A percentile compares a stretch with the other conserved stretches of the same genome.
Conservation (phyloP, 2,329 filamentous ascomycete species). For the Diaporthe eres region DNA sequence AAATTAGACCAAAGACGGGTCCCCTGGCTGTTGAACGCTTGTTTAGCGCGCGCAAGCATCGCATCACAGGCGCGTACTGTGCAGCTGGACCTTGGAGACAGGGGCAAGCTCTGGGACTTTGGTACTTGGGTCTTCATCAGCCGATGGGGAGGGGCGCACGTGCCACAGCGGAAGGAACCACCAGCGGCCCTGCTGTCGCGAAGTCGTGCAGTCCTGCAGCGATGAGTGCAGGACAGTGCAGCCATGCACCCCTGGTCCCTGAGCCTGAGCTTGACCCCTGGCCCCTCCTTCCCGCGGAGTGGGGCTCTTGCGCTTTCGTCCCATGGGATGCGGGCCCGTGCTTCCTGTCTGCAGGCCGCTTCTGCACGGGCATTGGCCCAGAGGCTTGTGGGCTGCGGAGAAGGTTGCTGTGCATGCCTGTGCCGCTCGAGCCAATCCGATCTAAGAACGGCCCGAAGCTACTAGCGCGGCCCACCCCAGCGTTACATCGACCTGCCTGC, state of each 20-base stretch:
- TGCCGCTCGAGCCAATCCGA: constrained; percentile 39
- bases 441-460: constrained; percentile 39
- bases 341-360: constrained; percentile 39
- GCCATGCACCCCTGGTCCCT: constrained; percentile 25
- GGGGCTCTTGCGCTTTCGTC: constrained; percentile 25
- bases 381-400: constrained; percentile 31
- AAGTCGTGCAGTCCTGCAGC: neutral
- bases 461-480: constrained; percentile 31
- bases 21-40: constrained; percentile 5
- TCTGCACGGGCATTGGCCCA: constrained; percentile 35
- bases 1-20: constrained; percentile 33
- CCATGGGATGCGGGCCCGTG: constrained; percentile 29
- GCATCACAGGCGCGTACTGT: constrained; percentile 29
- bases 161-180: constrained; percentile 11
- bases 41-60: constrained; percentile 30
- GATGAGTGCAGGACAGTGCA: neutral
- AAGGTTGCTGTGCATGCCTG: constrained; percentile 31
- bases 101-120: neutral
- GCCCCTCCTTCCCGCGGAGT: constrained; percentile 19
- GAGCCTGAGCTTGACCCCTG: constrained; percentile 6
- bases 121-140: constrained; percentile 19
- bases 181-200: neutral
- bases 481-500: constrained; percentile 32
- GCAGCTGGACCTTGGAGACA: constrained; percentile 27
- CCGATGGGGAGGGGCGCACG: constrained; percentile 5